Evolutionary conservation across 768 basidiomycete species (phyloP).

Genomic region (Suillus subalutaceus): DNA sequence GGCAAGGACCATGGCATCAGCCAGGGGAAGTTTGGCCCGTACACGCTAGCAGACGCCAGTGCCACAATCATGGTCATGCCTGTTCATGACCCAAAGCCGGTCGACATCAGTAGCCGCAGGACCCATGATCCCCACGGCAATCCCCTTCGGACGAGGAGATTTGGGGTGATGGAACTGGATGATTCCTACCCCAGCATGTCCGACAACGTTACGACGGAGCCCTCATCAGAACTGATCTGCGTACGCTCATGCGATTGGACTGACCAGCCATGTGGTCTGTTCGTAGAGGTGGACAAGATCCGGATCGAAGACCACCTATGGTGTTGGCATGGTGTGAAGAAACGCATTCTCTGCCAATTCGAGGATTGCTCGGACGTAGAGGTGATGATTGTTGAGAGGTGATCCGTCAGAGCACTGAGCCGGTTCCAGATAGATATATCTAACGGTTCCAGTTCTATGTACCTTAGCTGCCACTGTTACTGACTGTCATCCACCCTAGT

Average conservation of each 20-base stretch:
- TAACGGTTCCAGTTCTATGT: no score
- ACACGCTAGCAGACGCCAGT: neutral
- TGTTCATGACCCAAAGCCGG: neutral
- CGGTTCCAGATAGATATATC: no score
- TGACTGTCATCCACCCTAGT: no score
- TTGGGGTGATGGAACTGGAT: neutral
- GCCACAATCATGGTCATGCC: neutral
- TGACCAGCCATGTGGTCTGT: neutral
- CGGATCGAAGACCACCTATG: neutral
- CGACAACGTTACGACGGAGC: neutral
- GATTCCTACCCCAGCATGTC: neutral
- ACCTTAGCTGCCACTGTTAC: no score
- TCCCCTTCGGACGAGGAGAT: neutral
- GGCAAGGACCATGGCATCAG: no score
- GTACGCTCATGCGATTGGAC: neutral
- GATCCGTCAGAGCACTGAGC: no score
- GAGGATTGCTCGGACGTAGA: neutral
- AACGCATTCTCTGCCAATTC: neutral
- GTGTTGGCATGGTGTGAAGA: neutral
- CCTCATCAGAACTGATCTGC: neutral
- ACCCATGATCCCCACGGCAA: neutral
- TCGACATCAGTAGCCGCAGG: neutral
- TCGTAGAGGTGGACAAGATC: neutral
- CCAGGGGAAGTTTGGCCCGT: neutral
- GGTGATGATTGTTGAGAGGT: no score